Base-by-base conservation (phyloP, 352 stramenopile genomes). In the Globisporangium megalacanthum region DNA sequence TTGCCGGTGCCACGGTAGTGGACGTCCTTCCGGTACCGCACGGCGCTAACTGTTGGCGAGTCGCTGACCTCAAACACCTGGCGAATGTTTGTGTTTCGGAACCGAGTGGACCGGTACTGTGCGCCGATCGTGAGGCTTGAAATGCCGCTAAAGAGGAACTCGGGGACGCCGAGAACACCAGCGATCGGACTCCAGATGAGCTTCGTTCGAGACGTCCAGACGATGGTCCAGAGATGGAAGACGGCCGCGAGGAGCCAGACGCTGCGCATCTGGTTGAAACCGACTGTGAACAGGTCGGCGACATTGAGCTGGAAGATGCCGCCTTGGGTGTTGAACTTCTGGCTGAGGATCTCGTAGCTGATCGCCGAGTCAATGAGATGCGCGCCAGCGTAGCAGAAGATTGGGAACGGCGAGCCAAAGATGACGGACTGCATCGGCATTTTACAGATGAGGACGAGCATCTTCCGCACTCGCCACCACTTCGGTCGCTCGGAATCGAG, bases 251-350 rank as follows among this genome's bases (percentile, higher is more conserved):
- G 56, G 3, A 64, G 35, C 50, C 56, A 68, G 8, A 64, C 51
- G 42, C 46, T 56, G 25, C 61, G 61, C 49, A 68, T 60, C 46
- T 61, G 61, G 33, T 54, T 60, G 46, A 60, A 60, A 13, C 49
- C 39, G 39, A 64, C 51, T 15, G 37, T 48, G 17, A 64, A 7
- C 5, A 64, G 37, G 35, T 53, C 54, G 11, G 7, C 19, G 10
- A 60, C 19, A 13, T 52, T 37, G 42, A 60, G 11, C 10, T 53
- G 42, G 54, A 60, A 60, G 8, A 53, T 44, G 29, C 54, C 54
- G 1, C 10, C 44, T 5, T 52, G 54, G 1, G 54, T 60, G 42
- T 13, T 53, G 13, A 60, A 60, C 29, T 39, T 52, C 33, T 60
- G 42, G 10, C 22, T n/a, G 7, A 64, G 20, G 5, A 66, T 6